Conservation (phyloP, 2,329 filamentous ascomycete species). For the Epichloe brachyelytri region DNA sequence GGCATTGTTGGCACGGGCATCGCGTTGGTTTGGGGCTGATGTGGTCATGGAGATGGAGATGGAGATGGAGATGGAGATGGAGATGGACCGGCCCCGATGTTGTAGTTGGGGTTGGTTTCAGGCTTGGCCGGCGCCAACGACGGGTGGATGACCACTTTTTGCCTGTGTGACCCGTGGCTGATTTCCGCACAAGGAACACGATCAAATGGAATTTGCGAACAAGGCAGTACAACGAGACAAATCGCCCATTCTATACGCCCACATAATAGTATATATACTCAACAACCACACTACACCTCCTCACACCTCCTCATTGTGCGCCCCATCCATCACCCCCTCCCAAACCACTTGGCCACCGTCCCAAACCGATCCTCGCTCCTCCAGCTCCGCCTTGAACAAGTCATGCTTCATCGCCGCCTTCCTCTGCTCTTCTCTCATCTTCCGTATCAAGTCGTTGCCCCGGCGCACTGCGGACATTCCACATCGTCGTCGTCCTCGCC, state of each 20-base stretch:
- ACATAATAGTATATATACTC: neutral
- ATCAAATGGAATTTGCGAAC: no score
- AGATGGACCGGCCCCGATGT: neutral
- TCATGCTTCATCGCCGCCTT: slow-evolving; percentile 82
- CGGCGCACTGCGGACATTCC: slow-evolving; percentile 78
- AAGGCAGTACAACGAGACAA: neutral
- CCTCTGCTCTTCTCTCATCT: slow-evolving; percentile 73
- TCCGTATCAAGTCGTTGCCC: slow-evolving; percentile 79
- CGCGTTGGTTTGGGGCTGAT: neutral
- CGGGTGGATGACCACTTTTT: no score
- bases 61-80: no score
- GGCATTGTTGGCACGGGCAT: neutral
- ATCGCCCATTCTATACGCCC: neutral
- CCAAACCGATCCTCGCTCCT: slow-evolving; percentile 70
- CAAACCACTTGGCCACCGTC: slow-evolving; percentile 92
- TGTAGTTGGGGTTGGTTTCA: neutral
- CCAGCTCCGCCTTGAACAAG: slow-evolving; percentile 70
- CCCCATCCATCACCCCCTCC: slow-evolving; percentile 68
- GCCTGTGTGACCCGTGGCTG: no score
- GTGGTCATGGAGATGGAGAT: no score
- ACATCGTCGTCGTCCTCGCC: slow-evolving; percentile 40
- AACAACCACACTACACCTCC: slow-evolving; percentile 13
- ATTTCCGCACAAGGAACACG: no score
- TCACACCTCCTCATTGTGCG: slow-evolving; percentile 18
- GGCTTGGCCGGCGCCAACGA: no score